Conservation (phyloP, 768 basidiomycete species). For the Clathrus columnatus region DNA sequence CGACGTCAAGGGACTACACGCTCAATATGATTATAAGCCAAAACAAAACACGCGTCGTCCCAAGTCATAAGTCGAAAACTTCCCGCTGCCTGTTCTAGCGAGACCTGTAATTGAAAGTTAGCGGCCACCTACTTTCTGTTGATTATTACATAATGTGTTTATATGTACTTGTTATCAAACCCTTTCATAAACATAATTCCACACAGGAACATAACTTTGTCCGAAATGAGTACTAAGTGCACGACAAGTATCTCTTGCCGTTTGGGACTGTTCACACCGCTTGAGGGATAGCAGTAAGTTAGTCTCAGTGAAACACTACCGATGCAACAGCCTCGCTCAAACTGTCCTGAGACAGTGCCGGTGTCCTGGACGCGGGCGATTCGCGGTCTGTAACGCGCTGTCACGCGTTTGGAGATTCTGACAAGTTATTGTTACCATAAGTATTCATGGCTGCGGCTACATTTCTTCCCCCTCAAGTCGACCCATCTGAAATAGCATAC, state of each 20-base stretch:
- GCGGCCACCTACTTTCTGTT: too few relatives aligned
- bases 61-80: constrained; percentile 1
- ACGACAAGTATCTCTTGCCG: too few relatives aligned
- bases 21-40: constrained; percentile 4
- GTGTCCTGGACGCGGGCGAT: not conserved
- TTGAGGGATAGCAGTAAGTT: too few relatives aligned
- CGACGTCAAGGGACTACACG: constrained; percentile 1
- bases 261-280: too few relatives aligned
- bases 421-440: not conserved
- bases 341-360: not conserved
- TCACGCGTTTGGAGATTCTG: not conserved
- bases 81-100: not conserved
- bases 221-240: too few relatives aligned
- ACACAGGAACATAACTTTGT: too few relatives aligned
- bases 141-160: not conserved
- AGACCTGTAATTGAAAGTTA: not conserved
- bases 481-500: constrained; percentile 3
- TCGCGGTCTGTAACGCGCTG: not conserved
- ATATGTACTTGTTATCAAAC: not conserved
- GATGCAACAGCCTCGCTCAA: too few relatives aligned
- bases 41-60: not conserved
- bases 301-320: too few relatives aligned
- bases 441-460: not conserved
- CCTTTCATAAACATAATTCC: too few relatives aligned
- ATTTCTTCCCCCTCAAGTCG: constrained; percentile 4